Evolutionary conservation across 306 rosid genomes (phyloP), one percentile per base, ranked within the genome.

Genomic region (Cucurbita moschata): DNA sequence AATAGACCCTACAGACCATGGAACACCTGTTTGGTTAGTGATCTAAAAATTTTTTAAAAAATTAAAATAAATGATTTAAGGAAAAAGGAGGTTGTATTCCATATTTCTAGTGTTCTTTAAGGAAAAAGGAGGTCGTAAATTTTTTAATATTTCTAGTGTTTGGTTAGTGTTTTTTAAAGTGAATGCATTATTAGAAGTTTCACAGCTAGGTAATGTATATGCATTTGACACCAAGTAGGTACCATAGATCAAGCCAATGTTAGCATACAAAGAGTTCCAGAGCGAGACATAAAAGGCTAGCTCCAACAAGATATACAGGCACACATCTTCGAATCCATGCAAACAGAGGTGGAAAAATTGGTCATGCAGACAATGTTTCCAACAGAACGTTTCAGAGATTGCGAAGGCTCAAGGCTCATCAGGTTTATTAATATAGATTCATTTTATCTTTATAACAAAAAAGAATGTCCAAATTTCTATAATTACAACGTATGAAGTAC

Each of bases 401-500:
- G 65, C 30, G 39, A 12, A 59, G 26, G 37, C 37, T 71, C 2
- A 35, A 7, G 62, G 12, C 40, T 14, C 62, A 53, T 71, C 15
- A 46, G 57, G 73, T 47, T 23, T 13, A 47, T 44, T 46, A 21
- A 69, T 39, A 44, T 16, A 38, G 53, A 71, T 37, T 52, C 47
- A 26, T 51, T 71, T 60, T 14, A 60, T 60, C 10, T 13, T 35
- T 35, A 14, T 30, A 35, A 16, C 7, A 3, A 30, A 51, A n/a
- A n/a, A 35, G 40, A 71, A 51, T 2, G 52, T 47, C 4, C 7
- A 10, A 8, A n/a, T 30, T 12, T 46, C 14, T 21, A 69, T 19
- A 26, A 68, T 47, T 23, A 21, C 47, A 43, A 75, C 49, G 62
- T 60, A 79, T 79, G 40, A 80, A 81, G 72, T 68, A 93, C 98